Evolutionary conservation across 1,284 basidiomycete genomes (phyloP).

Genomic region (Testicularia cyperi): DNA sequence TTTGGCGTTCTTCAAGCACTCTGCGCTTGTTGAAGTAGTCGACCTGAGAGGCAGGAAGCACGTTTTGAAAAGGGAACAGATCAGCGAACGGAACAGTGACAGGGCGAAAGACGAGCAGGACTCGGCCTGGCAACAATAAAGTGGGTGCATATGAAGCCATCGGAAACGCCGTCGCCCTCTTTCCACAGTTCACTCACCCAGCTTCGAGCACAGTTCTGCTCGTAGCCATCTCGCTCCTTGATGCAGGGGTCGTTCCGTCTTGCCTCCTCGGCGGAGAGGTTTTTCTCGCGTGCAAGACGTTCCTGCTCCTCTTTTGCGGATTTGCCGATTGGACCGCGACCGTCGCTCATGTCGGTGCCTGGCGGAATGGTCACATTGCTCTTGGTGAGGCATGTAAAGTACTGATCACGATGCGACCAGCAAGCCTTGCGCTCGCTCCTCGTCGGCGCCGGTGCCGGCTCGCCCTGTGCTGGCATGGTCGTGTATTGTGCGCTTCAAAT

Average conservation of each 20-base stretch:
- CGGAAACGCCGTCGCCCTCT: too few relatives aligned
- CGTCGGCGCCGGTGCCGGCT: conserved; percentile 33
- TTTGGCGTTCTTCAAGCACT: conserved; percentile 56
- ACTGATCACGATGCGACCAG: conserved; percentile 54
- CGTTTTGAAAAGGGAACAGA: too few relatives aligned
- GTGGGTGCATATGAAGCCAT: too few relatives aligned
- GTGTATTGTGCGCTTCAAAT: too few relatives aligned
- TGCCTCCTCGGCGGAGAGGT: conserved; percentile 21
- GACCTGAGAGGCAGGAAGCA: conserved; percentile 20
- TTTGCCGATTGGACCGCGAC: conserved; percentile 42
- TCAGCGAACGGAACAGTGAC: too few relatives aligned
- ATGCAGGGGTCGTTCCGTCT: conserved; percentile 50
- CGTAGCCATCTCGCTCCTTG: conserved; percentile 41
- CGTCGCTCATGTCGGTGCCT: conserved; percentile 56
- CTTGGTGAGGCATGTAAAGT: conserved; percentile 51
- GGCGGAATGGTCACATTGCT: conserved; percentile 50
- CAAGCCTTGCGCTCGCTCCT: conserved; percentile 51
- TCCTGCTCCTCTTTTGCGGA: conserved; percentile 38
- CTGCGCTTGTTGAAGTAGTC: conserved; percentile 60
- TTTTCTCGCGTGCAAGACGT: conserved; percentile 23
- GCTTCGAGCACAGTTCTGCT: conserved; percentile 53
- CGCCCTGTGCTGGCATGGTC: conserved; percentile 5
- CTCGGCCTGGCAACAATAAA: too few relatives aligned
- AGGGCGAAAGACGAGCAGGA: too few relatives aligned
- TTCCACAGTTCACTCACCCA: conserved; percentile 52